These are phyloP conservation scores for Scheffersomyces cryptocercus DNA, from an alignment of 1,139 yeast species.

Conservation along the genomic window DNA sequence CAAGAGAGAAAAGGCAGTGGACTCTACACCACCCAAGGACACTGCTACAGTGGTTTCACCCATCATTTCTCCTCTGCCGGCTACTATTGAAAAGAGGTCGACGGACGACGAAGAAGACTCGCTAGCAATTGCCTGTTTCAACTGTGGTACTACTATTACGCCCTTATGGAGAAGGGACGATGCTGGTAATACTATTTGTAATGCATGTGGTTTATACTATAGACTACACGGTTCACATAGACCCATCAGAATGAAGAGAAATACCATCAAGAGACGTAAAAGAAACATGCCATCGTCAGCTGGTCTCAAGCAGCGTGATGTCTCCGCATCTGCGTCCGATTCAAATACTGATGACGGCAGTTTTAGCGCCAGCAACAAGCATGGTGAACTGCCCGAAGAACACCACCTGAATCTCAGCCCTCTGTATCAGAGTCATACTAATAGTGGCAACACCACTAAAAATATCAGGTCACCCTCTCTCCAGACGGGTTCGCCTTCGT, in stretches of 20 bases:
- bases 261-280: conserved; percentile 73
- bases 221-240: conserved; percentile 77
- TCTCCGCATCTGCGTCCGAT: not conserved
- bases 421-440: not conserved
- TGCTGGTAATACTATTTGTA: conserved; percentile 78
- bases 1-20: conserved; percentile 7
- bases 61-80: conserved; percentile 2
- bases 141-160: conserved; percentile 82
- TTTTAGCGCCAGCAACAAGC: not conserved
- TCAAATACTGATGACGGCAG: not conserved
- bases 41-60: conserved; percentile 3
- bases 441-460: not conserved
- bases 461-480: conserved; percentile 2
- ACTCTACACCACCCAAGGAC: not conserved
- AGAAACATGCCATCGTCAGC: conserved; percentile 32
- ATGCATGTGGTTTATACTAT: conserved; percentile 84
- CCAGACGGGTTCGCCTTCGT: not conserved
- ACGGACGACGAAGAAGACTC: conserved; percentile 31
- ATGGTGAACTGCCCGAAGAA: not conserved
- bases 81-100: conserved; percentile 4
- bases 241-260: conserved; percentile 73
- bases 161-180: conserved; percentile 89
- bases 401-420: not conserved
- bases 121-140: conserved; percentile 72
- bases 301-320: not conserved